These are phyloP conservation scores for Biscogniauxia sp. DNA, from an alignment of 2,329 filamentous ascomycete species.

Conservation along the genomic window DNA sequence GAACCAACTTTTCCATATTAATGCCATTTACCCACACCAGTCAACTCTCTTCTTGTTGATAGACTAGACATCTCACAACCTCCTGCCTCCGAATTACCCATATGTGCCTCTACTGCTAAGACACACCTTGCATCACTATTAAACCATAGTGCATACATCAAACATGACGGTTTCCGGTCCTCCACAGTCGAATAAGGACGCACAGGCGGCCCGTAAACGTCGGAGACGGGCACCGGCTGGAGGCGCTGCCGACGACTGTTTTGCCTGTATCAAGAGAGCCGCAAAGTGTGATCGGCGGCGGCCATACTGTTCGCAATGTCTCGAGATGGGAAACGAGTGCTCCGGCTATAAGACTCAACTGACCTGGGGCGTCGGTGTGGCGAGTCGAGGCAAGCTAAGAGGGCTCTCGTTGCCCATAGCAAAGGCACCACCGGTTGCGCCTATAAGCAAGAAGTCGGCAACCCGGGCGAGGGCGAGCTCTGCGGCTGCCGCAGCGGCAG, in stretches of 20 bases:
- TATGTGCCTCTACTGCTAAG: conserved; percentile 23
- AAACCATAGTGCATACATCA: conserved; percentile 23
- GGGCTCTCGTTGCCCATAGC: conserved; percentile 76
- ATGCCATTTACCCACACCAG: conserved; percentile 42
- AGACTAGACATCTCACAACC: conserved; percentile 27
- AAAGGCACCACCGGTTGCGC: conserved; percentile 55
- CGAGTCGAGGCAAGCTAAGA: conserved; percentile 89
- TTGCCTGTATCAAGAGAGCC: conserved; percentile 81
- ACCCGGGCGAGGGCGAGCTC: conserved; percentile 47
- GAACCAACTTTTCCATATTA: conserved; percentile 41
- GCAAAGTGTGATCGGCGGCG: conserved; percentile 86
- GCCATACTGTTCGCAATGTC: conserved; percentile 92
- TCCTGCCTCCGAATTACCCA: conserved; percentile 19
- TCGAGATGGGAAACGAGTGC: conserved; percentile 88
- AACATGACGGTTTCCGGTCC: conserved; percentile 50
- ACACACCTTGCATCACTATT: conserved; percentile 23
- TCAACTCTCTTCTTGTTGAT: conserved; percentile 34
- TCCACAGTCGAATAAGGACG: conserved; percentile 48
- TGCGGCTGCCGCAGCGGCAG: conserved; percentile 23
- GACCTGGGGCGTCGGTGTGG: conserved; percentile 95
- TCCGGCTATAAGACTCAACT: conserved; percentile 95
- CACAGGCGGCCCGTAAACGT: conserved; percentile 61
- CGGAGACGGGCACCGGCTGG: conserved; percentile 85
- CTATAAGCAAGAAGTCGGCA: conserved; percentile 47
- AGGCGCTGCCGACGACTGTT: conserved; percentile 92